Percentiles rank a stretch among this genome's conserved stretches.
phyloP scores from a whole-genome alignment of 768 basidiomycete genomes.

The Lactarius vividus region DNA sequence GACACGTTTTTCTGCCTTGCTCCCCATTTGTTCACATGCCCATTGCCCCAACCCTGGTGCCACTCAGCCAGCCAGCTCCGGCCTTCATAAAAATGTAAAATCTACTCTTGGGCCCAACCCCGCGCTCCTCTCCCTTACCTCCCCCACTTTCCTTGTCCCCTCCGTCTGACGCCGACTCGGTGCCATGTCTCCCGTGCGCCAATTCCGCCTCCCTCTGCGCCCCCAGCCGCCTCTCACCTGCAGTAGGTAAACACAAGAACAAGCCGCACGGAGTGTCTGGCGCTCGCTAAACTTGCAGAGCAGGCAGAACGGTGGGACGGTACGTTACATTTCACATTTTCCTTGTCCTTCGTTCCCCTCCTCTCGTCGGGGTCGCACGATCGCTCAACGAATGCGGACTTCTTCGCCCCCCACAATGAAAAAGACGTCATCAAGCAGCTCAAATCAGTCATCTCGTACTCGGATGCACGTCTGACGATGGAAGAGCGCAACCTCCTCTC shows the following conservation, averaged over 20 bases:
- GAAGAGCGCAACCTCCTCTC: conserved; percentile 90
- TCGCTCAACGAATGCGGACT: background rate
- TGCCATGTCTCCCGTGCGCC: conserved; percentile 26
- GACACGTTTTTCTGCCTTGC: conserved; percentile 11
- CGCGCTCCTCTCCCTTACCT: background rate
- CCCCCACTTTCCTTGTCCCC: background rate
- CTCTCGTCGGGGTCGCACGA: background rate
- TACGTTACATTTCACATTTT: too few relatives aligned
- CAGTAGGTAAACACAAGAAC: conserved; percentile 26
- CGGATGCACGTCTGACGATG: conserved; percentile 66
- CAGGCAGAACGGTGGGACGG: conserved; percentile 90
- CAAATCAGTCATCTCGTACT: conserved; percentile 67
- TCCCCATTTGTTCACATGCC: conserved; percentile 21
- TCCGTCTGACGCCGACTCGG: background rate
- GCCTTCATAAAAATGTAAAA: conserved; percentile 15
- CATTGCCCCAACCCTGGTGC: conserved; percentile 26
- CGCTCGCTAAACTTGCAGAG: conserved; percentile 79
- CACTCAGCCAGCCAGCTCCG: conserved; percentile 1
- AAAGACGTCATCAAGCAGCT: conserved; percentile 75
- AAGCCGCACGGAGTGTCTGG: conserved; percentile 40
- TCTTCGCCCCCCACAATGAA: background rate
- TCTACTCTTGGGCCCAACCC: background rate
- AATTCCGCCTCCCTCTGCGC: background rate
- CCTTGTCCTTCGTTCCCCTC: too few relatives aligned
- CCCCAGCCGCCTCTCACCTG: conserved; percentile 7